phyloP scores from a whole-genome alignment of 169 alveolate species.

The Plasmodium gaboni region DNA sequence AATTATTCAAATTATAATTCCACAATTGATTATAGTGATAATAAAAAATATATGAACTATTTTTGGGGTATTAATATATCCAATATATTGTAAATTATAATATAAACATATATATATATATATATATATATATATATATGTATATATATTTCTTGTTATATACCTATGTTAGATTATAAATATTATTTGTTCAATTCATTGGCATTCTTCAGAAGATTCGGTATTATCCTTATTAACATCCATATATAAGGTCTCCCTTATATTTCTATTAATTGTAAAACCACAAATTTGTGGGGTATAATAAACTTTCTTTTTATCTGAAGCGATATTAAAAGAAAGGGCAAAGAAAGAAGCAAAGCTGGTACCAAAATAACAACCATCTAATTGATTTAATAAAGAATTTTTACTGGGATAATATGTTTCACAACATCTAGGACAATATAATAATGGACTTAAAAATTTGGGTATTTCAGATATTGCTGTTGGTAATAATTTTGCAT shows the following conservation, averaged over 20 bases:
- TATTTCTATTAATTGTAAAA: constrained; percentile 54
- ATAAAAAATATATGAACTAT: too few relatives aligned
- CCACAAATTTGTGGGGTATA: constrained; percentile 72
- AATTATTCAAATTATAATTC: too few relatives aligned
- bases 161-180: too few relatives aligned
- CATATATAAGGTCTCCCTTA: constrained; percentile 37
- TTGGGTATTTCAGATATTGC: constrained; percentile 93
- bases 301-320: constrained; percentile 60
- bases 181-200: neutral
- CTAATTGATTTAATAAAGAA: constrained; percentile 86
- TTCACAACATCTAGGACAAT: constrained; percentile 94
- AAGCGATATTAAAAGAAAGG: constrained; percentile 64
- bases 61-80: too few relatives aligned
- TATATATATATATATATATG: too few relatives aligned
- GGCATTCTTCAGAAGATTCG: constrained; percentile 64
- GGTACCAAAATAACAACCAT: constrained; percentile 96
- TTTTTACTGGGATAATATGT: constrained; percentile 88
- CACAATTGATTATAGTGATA: too few relatives aligned
- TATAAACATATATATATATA: neutral
- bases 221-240: constrained; percentile 56
- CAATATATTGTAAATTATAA: neutral
- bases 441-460: constrained; percentile 91
- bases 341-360: constrained; percentile 92
- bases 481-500: constrained; percentile 90
- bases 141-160: too few relatives aligned